Base-by-base conservation (phyloP, 1,284 basidiomycete species). In the Trichosporon ovoides region DNA sequence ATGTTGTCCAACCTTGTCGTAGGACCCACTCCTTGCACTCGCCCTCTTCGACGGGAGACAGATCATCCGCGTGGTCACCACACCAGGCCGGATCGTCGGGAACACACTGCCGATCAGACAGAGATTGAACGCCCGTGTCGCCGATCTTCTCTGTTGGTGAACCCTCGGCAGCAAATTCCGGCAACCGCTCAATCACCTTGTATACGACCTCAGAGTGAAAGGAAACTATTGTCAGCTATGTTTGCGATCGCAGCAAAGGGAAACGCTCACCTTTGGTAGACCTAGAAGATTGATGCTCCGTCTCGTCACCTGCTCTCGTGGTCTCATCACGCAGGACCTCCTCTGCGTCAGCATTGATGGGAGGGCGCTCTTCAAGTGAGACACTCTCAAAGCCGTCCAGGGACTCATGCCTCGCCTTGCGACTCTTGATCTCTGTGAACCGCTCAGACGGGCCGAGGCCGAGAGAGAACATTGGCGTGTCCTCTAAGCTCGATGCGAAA, bases 141-240 rank as follows among this genome's bases (percentile, higher is more conserved):
- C 43, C 43, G 28, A 48, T 28, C 43, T 48, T 31, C 24, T 48
- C 43, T 7, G 43, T 48, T 3, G 43, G 16, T 7, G 43, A 24
- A 2, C 24, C 43, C 12, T 22, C 19, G 43, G 18, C n/a, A 20
- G 43, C 46, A 16, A 55, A 59, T 13, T 50, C 57, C 2, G 57
- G 57, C 7, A 59, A 31, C 14, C 58, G 34, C 51, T 59, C 58
- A 12, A 59, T 56, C 20, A 59, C 58, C 31, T 48, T 55, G 58
- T 52, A 59, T n/a, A 18, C 46, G 6, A 48, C 43, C 3, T 34
- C 24, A 3, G 40, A 16, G 31, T 55, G 38, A 43, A 59, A 59
- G 7, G 53, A 54, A 10, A 59, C 58, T 53, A 28, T 5, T 3
- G 14, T 38, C n/a, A 52, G n/a, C n/a, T n/a, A n/a, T n/a, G 33